Evolutionary conservation across 2,329 filamentous ascomycete species (phyloP).

Genomic region (Dryadomyces sulphureus): DNA sequence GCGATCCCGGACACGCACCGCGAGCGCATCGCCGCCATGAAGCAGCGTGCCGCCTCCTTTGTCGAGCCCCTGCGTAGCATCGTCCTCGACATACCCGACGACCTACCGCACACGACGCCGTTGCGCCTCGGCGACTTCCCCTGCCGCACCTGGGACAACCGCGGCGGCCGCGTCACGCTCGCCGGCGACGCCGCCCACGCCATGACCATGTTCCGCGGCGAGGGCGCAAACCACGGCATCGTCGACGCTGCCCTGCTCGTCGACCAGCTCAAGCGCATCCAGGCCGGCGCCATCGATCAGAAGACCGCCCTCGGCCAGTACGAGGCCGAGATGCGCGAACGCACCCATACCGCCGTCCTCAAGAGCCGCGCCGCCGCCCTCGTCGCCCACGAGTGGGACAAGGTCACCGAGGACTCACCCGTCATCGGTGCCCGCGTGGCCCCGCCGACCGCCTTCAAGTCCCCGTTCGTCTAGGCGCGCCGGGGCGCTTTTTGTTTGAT

Average conservation of each 20-base stretch:
- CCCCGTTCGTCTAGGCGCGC: background rate
- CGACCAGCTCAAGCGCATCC: conserved; percentile 8
- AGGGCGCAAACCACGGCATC: conserved; percentile 25
- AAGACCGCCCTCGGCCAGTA: background rate
- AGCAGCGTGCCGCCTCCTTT: background rate
- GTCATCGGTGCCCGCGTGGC: background rate
- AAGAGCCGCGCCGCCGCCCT: background rate
- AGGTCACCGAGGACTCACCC: background rate
- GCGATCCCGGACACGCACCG: background rate
- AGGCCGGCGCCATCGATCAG: background rate
- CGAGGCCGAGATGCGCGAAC: background rate
- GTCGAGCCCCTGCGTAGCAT: conserved; percentile 15
- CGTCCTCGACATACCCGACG: conserved; percentile 27
- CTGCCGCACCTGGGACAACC: conserved; percentile 26
- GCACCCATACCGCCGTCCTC: background rate
- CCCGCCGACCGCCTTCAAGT: background rate
- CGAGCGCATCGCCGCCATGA: background rate
- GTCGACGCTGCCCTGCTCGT: conserved; percentile 21
- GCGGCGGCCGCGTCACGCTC: conserved; percentile 28
- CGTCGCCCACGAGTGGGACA: background rate
- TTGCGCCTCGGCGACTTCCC: conserved; percentile 20
- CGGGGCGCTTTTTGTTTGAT: too few species aligned
- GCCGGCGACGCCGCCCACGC: conserved; percentile 40
- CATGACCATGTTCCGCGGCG: conserved; percentile 40
- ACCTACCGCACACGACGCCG: conserved; percentile 20